Base-by-base conservation (phyloP, 1,284 basidiomycete genomes). In the Hypsizygus ulmarius region DNA sequence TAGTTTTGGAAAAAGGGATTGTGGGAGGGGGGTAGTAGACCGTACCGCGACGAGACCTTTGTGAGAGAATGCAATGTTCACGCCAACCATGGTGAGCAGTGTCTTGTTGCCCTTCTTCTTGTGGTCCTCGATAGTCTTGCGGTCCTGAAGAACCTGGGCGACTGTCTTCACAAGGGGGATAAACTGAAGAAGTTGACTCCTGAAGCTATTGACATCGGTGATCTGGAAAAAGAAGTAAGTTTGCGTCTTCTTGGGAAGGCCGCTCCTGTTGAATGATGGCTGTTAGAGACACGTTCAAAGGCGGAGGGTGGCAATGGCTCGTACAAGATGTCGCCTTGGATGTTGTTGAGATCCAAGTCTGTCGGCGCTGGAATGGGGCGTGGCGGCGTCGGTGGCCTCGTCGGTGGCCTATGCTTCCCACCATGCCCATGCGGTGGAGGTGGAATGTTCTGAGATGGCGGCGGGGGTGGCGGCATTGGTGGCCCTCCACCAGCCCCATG, bases 301-400 rank as follows among this genome's bases (percentile, higher is more conserved):
- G 27, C 12, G 25, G 15, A 5, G 0, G 16, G 27, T 34, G 21
- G 27, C 18, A 41, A 47, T 16, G 33, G 27, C 16, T 15, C 71
- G 45, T 54, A 75, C 75, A 77, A 58, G 46, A 77, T 73, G 52
- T 77, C 75, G 29, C 74, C 74, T 58, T 77, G 75, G 54, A 77
- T 70, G 53, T 77, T 73, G 45, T 61, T 60, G 34, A 72, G 66
- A 51, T 76, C 57, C 42, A 71, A 59, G 11, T 50, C 16, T 8
- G 45, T 40, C 18, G 52, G 45, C 10, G 18, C 11, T 33, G 45
- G 46, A 34, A 50, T 42, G 6, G 54, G 42, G 39, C 47, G 44
- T 41, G 52, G 50, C 14, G 51, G 51, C 53, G 55, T 55, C 32
- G 18, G 40, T 5, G 47, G 30, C n/a, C n/a, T n/a, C n/a, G n/a